Evolutionary conservation across 2,329 filamentous ascomycete species (phyloP), one percentile per base, ranked within the genome.

Genomic region (Coniochaeta prunicola): DNA sequence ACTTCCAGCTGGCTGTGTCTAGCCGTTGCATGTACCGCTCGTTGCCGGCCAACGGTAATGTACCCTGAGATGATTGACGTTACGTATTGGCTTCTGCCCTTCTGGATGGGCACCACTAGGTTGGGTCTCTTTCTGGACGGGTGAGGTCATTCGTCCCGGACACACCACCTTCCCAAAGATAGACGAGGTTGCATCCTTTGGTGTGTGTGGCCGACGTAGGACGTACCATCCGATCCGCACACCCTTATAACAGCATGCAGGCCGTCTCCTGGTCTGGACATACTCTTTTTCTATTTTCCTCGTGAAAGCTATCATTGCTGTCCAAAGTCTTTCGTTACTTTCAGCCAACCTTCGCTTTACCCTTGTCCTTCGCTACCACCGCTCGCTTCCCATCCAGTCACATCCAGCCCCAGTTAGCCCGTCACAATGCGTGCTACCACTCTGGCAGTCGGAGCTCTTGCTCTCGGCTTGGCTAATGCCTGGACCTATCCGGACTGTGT

Each of bases 401-500:
- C 28, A 31, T 31, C 33, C 34, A 15, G 28, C 33, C 15, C 19
- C 34, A 19, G 45, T 33, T 9, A 55, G 30, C 33, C 5, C 8
- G 1, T 40, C 57, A 54, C 26, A 17, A 67, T 67, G 65, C 64
- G 65, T 38, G 45, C 61, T 59, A 50, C 55, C 57, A 53, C 55
- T 56, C 57, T 66, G 33, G 59, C 64, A 42, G 50, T 65, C 15
- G 64, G 63, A 50, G 64, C 64, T 56, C 50, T 67, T 13, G 63
- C 64, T 24, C 57, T 58, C 38, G 59, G 64, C 48, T 54, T 67
- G 17, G 62, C 58, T 19, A 54, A 53, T 21, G 65, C 63, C 59
- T 60, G 60, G 59, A 40, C 60, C 54, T 66, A 63, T 45, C 65
- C 65, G 38, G 28, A 65, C 54, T 67, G 65, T 57, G 65, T 67